Conservation (phyloP, 2,329 filamentous ascomycete genomes). For the Aspergillus sp. region DNA sequence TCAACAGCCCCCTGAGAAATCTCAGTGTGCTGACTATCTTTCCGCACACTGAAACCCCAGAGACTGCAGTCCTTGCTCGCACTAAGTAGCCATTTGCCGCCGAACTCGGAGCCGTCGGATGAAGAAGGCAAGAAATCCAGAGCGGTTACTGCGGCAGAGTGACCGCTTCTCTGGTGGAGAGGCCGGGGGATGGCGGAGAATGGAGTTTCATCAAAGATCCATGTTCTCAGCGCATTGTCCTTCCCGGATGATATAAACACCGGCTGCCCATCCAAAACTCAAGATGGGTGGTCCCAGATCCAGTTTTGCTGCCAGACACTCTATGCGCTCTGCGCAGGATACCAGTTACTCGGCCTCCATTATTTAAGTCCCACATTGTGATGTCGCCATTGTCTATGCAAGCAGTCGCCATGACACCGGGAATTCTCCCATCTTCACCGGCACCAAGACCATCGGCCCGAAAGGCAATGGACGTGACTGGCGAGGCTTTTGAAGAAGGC, state of each 20-base stretch:
- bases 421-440: constrained; percentile 72
- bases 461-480: constrained; percentile 79
- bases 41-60: constrained; percentile 92
- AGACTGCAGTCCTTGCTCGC: constrained; percentile 82
- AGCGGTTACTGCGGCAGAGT: constrained; percentile 75
- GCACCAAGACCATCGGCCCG: constrained; percentile 82
- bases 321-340: constrained; percentile 83
- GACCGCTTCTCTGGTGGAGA: constrained; percentile 77
- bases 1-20: constrained; percentile 83
- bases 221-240: constrained; percentile 90
- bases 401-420: constrained; percentile 91
- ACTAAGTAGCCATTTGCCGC: constrained; percentile 90
- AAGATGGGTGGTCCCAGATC: constrained; percentile 69
- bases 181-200: constrained; percentile 81
- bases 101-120: constrained; percentile 79
- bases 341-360: constrained; percentile 76
- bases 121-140: constrained; percentile 79
- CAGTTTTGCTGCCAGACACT: constrained; percentile 46
- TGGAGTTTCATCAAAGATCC: constrained; percentile 90
- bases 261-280: constrained; percentile 87
- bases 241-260: constrained; percentile 82
- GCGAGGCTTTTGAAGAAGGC: constrained; percentile 50
- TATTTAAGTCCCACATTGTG: constrained; percentile 92
- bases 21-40: constrained; percentile 88
- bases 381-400: constrained; percentile 74